Base-by-base conservation (phyloP, 2,329 filamentous ascomycete species). In the Colletotrichum navitas region DNA sequence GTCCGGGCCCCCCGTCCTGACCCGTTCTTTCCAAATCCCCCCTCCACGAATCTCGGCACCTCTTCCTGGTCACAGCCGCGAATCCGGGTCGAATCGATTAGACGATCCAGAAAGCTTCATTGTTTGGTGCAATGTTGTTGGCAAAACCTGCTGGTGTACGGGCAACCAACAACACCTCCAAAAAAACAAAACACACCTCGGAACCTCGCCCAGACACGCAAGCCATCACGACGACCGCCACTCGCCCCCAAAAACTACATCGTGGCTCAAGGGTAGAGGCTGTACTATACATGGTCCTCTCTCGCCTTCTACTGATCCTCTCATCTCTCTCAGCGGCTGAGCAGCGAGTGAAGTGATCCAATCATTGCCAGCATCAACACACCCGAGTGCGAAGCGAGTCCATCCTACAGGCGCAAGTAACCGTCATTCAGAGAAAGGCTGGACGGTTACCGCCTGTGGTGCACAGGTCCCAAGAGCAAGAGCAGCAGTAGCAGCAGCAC, bases 81-180 rank as follows among this genome's bases (percentile, higher is more conserved):
- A 68, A 56, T 47, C 43, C 32, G 32, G 63, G 69, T 64, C 60
- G n/a, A 64, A 63, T 29, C 59, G 54, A 59, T 63, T 51, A 63
- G 41, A 68, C 39, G 68, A 68, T 63, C 43, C 68, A 34, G 60
- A 62, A 72, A 72, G 69, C 69, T 64, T 72, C 54, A 11, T 32
- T 68, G 36, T 43, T 64, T 60, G 43, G 26, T 41, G 36, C 45
- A 45, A 54, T 66, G 55, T 29, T 29, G 49, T 54, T 26, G 67
- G 59, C 36, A 63, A 24, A 47, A 41, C 36, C 47, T 63, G 45
- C 52, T 24, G 58, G 54, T 49, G 54, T 58, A 26, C 47, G 26
- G 52, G 26, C 21, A 70, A 47, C 29, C 63, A 60, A 66, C 21
- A 1, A 66, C 21, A 1, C 43, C 21, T 45, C 21, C 43, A 45